Conservation (phyloP, 2,329 filamentous ascomycete species). For the Arthrobotrys conoides region DNA sequence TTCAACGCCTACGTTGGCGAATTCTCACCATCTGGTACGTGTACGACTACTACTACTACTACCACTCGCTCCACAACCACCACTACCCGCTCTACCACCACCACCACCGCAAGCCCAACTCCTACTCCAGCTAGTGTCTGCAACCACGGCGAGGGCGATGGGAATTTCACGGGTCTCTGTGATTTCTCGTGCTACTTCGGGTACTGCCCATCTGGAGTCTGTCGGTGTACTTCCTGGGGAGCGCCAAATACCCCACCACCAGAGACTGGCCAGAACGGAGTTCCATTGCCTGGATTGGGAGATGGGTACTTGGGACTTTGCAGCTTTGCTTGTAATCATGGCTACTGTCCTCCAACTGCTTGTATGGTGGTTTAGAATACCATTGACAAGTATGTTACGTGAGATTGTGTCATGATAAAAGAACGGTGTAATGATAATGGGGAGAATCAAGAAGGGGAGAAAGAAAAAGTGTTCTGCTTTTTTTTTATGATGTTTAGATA, state of each 20-base stretch:
- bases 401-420: not conserved
- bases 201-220: slow-evolving; percentile 63
- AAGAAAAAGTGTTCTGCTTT: not conserved
- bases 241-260: slow-evolving; percentile 61
- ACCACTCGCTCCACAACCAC: slow-evolving; percentile 37
- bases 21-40: slow-evolving; percentile 54
- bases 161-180: slow-evolving; percentile 67
- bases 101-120: slow-evolving; percentile 35
- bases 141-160: slow-evolving; percentile 63
- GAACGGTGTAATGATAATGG: slow-evolving; percentile 12
- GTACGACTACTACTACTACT: slow-evolving; percentile 58
- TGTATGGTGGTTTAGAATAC: slow-evolving; percentile 48
- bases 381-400: slow-evolving; percentile 1
- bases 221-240: slow-evolving; percentile 62
- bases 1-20: slow-evolving; percentile 66
- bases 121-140: slow-evolving; percentile 60
- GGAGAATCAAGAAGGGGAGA: not conserved
- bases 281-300: slow-evolving; percentile 65
- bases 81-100: slow-evolving; percentile 23
- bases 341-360: slow-evolving; percentile 68
- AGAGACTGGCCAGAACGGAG: slow-evolving; percentile 65
- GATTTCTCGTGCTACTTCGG: slow-evolving; percentile 64
- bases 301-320: slow-evolving; percentile 69
- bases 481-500: slow-evolving; percentile 21
- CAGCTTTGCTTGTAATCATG: slow-evolving; percentile 69